phyloP scores from a whole-genome alignment of 192 early-diverging fungal species.

The Coemansia sp. region DNA sequence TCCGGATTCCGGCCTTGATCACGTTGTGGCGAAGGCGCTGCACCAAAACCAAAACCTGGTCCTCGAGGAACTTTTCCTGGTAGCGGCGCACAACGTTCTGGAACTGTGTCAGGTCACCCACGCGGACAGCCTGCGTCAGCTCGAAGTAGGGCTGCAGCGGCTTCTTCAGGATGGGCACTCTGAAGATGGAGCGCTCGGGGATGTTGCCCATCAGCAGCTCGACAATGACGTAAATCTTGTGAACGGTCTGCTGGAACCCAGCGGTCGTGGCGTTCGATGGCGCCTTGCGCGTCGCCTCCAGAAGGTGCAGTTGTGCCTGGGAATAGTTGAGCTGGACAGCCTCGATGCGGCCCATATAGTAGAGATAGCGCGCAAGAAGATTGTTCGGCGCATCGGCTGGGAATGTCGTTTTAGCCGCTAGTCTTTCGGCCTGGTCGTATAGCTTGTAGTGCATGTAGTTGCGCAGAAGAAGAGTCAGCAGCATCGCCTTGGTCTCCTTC shows the following conservation, averaged over 20 bases:
- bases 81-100: constrained; percentile 81
- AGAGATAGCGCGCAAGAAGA: constrained; percentile 92
- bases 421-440: constrained; percentile 97
- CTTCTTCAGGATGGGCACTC: constrained; percentile 81
- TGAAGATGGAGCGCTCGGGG: constrained; percentile 92
- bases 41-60: constrained; percentile 90
- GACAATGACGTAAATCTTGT: constrained; percentile 96
- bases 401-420: constrained; percentile 89
- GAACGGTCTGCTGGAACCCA: constrained; percentile 93
- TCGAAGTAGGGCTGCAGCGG: constrained; percentile 90
- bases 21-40: constrained; percentile 97
- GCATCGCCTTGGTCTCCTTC: constrained; percentile 82
- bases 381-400: constrained; percentile 90
- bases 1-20: constrained; percentile 98
- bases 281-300: constrained; percentile 95
- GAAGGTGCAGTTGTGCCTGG: constrained; percentile 79
- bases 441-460: constrained; percentile 94
- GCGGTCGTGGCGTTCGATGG: constrained; percentile 82
- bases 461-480: constrained; percentile 89
- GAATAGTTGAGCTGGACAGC: constrained; percentile 99
- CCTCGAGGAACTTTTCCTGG: constrained; percentile 74
- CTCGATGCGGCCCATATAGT: constrained; percentile 95
- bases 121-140: constrained; percentile 94
- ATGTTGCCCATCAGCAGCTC: constrained; percentile 99
- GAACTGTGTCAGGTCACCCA: constrained; percentile 94